These are phyloP conservation scores for Peterozyma toletana DNA, from an alignment of 805 yeast species.

Conservation along the genomic window DNA sequence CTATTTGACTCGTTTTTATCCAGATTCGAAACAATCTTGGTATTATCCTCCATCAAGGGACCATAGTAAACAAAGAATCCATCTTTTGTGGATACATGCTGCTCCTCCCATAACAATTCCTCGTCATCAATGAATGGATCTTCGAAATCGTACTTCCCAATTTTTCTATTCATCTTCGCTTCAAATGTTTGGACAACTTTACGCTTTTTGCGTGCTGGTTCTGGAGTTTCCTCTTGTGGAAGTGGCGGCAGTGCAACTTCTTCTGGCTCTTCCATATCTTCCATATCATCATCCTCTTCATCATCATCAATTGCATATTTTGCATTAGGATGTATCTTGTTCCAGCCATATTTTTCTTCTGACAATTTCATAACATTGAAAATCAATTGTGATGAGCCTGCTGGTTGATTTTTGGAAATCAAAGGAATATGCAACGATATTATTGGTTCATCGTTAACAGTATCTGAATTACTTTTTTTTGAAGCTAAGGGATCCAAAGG, in stretches of 20 bases:
- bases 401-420: conserved; percentile 37
- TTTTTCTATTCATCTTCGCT: conserved; percentile 45
- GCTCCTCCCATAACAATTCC: conserved; percentile 89
- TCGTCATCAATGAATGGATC: conserved; percentile 97
- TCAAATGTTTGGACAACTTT: conserved; percentile 18
- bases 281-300: conserved; percentile 44
- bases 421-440: conserved; percentile 51
- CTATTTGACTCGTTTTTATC: no score
- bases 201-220: conserved; percentile 34
- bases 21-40: no score
- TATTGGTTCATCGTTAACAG: conserved; percentile 30
- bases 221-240: conserved; percentile 31
- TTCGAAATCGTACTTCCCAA: conserved; percentile 84
- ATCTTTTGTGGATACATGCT: conserved; percentile 84
- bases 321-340: conserved; percentile 59
- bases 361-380: conserved; percentile 68
- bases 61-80: conserved; percentile 97
- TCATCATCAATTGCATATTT: conserved; percentile 47
- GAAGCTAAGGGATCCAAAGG: conserved; percentile 7
- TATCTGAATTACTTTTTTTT: conserved; percentile 3
- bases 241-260: conserved; percentile 13
- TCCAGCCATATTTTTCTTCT: conserved; percentile 82
- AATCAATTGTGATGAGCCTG: conserved; percentile 57
- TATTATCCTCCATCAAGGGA: conserved; percentile 58
- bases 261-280: conserved; percentile 27